phyloP scores from a whole-genome alignment of 495 filamentous ascomycete genomes.

The Hypoxylon subgilvum region DNA sequence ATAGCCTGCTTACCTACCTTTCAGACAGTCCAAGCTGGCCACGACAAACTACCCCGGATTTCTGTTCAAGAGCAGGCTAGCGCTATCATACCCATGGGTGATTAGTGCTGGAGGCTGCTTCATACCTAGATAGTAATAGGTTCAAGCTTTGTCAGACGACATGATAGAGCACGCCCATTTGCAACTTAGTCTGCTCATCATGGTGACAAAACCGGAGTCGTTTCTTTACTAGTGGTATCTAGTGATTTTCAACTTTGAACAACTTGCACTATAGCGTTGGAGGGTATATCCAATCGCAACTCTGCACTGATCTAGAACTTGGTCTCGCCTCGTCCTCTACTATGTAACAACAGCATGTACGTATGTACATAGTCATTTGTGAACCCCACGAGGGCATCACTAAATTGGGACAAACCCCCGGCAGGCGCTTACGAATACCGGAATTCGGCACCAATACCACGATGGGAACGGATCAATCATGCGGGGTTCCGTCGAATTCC shows the following conservation, averaged over 20 bases:
- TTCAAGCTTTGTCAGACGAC: too few relatives aligned
- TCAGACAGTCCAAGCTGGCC: too few relatives aligned
- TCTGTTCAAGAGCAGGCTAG: not conserved
- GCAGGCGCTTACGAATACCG: constrained; percentile 30
- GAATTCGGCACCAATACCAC: constrained; percentile 7
- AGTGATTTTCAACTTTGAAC: not conserved
- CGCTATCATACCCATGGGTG: not conserved
- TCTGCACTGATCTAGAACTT: constrained; percentile 3
- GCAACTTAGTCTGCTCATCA: not conserved
- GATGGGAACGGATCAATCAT: constrained; percentile 26
- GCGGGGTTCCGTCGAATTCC: constrained; percentile 7
- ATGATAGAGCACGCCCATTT: not conserved
- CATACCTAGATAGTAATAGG: not conserved
- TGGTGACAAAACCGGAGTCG: not conserved
- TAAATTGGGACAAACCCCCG: constrained; percentile 19
- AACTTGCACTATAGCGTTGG: not conserved
- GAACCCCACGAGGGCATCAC: constrained; percentile 21
- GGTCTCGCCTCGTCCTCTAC: not conserved
- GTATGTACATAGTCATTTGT: not conserved
- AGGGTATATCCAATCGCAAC: constrained; percentile 30
- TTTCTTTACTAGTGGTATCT: not conserved
- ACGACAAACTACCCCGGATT: too few relatives aligned
- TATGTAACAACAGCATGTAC: too few relatives aligned
- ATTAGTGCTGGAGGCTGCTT: constrained; percentile 1
- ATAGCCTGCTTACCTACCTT: too few relatives aligned